phyloP scores from a whole-genome alignment of 768 basidiomycete species.

The Xerocomellus amylosporus region DNA sequence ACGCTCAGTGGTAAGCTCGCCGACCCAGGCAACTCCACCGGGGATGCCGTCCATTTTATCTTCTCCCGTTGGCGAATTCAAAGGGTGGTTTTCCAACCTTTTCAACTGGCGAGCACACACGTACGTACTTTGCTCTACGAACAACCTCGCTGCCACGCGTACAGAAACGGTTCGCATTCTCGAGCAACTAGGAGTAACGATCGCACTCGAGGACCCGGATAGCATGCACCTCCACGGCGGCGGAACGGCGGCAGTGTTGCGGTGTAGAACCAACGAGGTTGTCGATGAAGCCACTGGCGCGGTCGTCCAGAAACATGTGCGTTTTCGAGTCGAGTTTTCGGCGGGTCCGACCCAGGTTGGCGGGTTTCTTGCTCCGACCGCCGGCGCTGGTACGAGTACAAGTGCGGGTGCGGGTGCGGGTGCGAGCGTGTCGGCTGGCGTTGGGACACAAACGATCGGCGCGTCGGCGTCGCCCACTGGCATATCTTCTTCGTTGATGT shows the following conservation, averaged over 20 bases:
- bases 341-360: conserved; percentile 23
- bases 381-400: conserved; percentile 16
- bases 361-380: conserved; percentile 21
- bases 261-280: conserved; percentile 52
- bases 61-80: conserved; percentile 80
- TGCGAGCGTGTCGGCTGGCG: background rate
- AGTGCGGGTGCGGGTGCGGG: conserved; percentile 17
- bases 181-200: conserved; percentile 58
- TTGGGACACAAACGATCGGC: background rate
- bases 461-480: conserved; percentile 22
- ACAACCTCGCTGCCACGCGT: conserved; percentile 59
- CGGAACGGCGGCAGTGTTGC: conserved; percentile 39
- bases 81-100: conserved; percentile 92
- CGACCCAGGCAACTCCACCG: conserved; percentile 41
- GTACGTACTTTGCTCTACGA: conserved; percentile 53
- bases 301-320: conserved; percentile 64
- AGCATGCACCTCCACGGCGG: conserved; percentile 30
- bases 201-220: conserved; percentile 53
- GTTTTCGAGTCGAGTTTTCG: conserved; percentile 82
- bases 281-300: conserved; percentile 39
- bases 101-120: conserved; percentile 85
- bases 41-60: conserved; percentile 45
- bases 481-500: conserved; percentile 24
- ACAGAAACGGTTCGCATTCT: conserved; percentile 62
- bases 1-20: conserved; percentile 50